Evolutionary conservation across 108 stramenopile genomes (phyloP), one percentile per base, ranked within the genome.

Genomic region (Nannochloropsis gaditana): DNA sequence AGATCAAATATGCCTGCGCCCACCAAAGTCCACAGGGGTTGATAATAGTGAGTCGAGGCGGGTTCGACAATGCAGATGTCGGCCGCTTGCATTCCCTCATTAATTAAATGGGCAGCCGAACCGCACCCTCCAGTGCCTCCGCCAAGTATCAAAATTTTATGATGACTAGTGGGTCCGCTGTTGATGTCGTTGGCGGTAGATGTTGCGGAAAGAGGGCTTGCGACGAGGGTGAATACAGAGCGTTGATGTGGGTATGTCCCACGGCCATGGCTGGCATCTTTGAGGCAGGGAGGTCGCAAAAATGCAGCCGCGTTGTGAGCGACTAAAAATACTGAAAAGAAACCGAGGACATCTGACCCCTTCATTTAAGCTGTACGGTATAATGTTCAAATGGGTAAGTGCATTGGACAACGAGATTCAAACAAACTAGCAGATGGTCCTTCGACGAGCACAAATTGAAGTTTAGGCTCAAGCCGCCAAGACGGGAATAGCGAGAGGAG

Each of bases 11-110:
- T 43, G 19, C 91, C 91, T 31, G 88, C 91, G 17, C 91, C 90
- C 11, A 84, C 84, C n/a, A 85, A n/a, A 21, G 91, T 92, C 91
- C 91, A 92, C 50, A 90, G 84, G 9, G 91, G 91, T 83, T 92
- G 90, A 21, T 92, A 92, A n/a, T 90, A 92, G 85, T 92, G 91
- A 31, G 41, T 50, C 1, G 80, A 10, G 44, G 43, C 44, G 10
- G 91, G 91, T 42, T 92, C 91, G 15, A 92, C 81, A 45, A 92
- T 83, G 42, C 85, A 84, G 11, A 92, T 86, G 43, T 92, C 85
- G 43, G 82, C 83, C 19, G 59, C 59, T n/a, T n/a, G 59, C 84
- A 87, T 41, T 11, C 89, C 89, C 79, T 88, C 84, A 42, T 90
- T 88, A 41, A 83, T 83, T 47, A 92, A 86, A 88, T 84, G 81